These are phyloP conservation scores for Chaetomium tenue DNA, from an alignment of 495 filamentous ascomycete genomes.

Conservation along the genomic window DNA sequence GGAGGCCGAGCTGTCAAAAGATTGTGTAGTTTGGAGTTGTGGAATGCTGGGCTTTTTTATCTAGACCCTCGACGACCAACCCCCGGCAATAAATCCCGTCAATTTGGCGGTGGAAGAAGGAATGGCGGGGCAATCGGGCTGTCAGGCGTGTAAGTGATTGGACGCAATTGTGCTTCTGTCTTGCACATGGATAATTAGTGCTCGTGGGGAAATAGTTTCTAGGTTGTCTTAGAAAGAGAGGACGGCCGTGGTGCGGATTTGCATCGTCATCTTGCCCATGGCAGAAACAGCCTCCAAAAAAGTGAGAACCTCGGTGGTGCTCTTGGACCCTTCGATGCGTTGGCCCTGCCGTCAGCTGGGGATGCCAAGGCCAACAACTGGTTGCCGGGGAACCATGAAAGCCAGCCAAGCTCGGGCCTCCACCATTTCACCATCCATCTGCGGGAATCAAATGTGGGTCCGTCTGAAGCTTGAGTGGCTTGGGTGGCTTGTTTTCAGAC, in stretches of 20 bases:
- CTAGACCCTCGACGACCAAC: neutral
- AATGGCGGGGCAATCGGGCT: conserved; percentile 20
- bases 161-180: neutral
- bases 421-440: neutral
- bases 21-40: conserved; percentile 5
- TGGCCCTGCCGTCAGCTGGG: conserved; percentile 3
- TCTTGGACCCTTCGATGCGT: neutral
- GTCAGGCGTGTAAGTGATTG: neutral
- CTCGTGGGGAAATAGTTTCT: neutral
- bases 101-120: conserved; percentile 8
- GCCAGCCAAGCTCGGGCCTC: neutral
- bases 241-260: too few relatives aligned
- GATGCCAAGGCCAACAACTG: conserved; percentile 16
- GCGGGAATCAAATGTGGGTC: conserved; percentile 2
- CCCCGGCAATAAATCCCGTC: neutral
- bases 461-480: neutral
- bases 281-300: neutral
- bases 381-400: conserved; percentile 21
- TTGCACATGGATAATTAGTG: conserved; percentile 4
- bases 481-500: neutral
- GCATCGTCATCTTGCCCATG: neutral
- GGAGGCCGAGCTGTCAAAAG: neutral
- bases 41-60: neutral
- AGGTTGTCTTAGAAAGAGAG: neutral
- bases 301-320: neutral